Conservation (phyloP, 331 rosid genomes). For the Malus hybrid region DNA sequence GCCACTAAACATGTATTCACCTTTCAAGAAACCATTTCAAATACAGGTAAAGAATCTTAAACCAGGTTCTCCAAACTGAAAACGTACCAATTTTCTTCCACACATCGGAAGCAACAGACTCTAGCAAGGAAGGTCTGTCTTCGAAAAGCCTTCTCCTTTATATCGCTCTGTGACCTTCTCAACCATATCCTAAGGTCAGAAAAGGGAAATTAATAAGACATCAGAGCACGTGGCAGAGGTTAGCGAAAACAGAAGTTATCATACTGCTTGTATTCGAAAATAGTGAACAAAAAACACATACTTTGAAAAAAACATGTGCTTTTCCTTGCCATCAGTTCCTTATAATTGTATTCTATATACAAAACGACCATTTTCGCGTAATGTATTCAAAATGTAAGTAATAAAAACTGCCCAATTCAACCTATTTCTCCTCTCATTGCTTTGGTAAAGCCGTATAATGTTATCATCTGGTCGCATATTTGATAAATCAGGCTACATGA, state of each 20-base stretch:
- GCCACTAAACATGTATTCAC: not conserved
- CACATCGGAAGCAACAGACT: constrained; percentile 31
- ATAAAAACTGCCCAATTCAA: not conserved
- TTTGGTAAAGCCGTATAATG: not conserved
- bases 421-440: not conserved
- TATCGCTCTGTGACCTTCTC: constrained; percentile 49
- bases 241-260: not conserved
- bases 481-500: not conserved
- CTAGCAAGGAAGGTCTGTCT: constrained; percentile 49
- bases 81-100: constrained; percentile 72
- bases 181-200: constrained; percentile 46
- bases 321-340: not conserved
- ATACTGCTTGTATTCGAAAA: not conserved
- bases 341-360: no score
- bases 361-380: no score
- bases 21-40: not conserved
- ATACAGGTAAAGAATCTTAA: not conserved
- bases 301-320: not conserved
- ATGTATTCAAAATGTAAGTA: not conserved
- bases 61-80: not conserved
- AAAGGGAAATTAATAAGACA: constrained; percentile 18
- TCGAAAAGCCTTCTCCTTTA: constrained; percentile 48
- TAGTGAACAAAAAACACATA: not conserved
- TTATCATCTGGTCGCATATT: not conserved
- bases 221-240: not conserved